Evolutionary conservation across 495 filamentous ascomycete species (phyloP).

Genomic region (Hypoxylon lienhwacheense): DNA sequence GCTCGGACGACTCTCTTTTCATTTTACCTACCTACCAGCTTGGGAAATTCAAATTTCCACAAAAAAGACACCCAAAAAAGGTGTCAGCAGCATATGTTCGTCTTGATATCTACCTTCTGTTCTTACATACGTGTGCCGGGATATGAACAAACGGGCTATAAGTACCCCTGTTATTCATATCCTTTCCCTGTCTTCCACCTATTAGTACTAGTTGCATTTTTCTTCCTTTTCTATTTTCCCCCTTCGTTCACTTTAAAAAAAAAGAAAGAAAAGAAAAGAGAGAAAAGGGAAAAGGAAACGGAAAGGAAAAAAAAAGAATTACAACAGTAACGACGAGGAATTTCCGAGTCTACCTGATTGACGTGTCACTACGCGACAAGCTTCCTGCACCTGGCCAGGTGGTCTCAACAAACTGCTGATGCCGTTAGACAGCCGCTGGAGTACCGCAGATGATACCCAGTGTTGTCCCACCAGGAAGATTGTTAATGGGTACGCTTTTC

Average conservation of each 20-base stretch:
- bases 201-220: constrained; percentile 23
- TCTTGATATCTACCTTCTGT: too few species aligned
- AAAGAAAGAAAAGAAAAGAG: not conserved
- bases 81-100: constrained; percentile 16
- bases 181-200: constrained; percentile 15
- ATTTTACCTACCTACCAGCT: constrained; percentile 14
- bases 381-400: constrained; percentile 25
- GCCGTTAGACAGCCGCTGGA: constrained; percentile 9
- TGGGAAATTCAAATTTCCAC: constrained; percentile 19
- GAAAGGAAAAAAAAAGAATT: too few species aligned
- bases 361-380: constrained; percentile 28
- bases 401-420: constrained; percentile 15
- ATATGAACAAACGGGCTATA: constrained; percentile 26
- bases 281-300: too few species aligned
- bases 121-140: too few species aligned
- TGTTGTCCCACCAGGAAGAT: constrained; percentile 17
- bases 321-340: constrained; percentile 1
- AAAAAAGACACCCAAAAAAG: constrained; percentile 9
- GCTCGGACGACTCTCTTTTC: constrained; percentile 3
- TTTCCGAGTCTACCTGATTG: constrained; percentile 25
- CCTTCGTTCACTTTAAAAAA: not conserved
- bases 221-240: not conserved
- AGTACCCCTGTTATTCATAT: constrained; percentile 8
- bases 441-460: constrained; percentile 20
- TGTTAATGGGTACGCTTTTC: constrained; percentile 13